Base-by-base conservation (phyloP, 352 stramenopile species). In the Pythium brachiatum region DNA sequence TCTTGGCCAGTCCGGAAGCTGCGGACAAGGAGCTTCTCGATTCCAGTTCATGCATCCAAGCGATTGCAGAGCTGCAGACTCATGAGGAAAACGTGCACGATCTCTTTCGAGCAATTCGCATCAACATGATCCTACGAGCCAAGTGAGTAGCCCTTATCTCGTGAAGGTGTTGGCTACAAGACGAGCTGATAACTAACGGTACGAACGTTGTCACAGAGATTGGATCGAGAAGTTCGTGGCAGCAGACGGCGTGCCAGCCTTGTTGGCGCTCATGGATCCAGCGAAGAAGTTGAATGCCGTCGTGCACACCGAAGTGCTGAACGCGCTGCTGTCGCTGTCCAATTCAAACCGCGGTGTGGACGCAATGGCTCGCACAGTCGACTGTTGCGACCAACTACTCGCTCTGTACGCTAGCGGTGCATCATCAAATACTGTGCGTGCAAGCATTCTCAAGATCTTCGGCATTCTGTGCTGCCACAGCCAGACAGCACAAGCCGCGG, bases 151-250 rank as follows among this genome's bases (percentile, higher is more conserved):
- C 21, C 54, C 9, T 25, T 27, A 3, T 23, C 18, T 29, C 15
- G 36, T 5, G 38, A 32, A 7, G 25, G 8, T 18, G n/a, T 7
- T 52, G 20, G n/a, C 7, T 18, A 23, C 44, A 16, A 9, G 9
- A 34, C 5, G 53, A 16, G 21, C 32, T 38, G 20, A 56, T 27
- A 26, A 38, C 8, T 47, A n/a, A 32, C 13, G 26, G 77, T 85
- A 56, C 36, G 55, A 46, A 9, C 26, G 11, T 5, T 51, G 11
- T 25, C 8, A 23, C 44, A 91, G 81, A 16, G 61, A 72, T 0
- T 92, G 83, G 83, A 60, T 80, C 7, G 69, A 82, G 2, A 80
- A 75, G 44, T 88, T 90, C 46, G 43, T 90, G 7, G 53, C 59
- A 7, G 72, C 73, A 23, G 61, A 76, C 2, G 83, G 83, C 23